Percentiles rank a stretch among this genome's conserved stretches.
These are phyloP conservation scores for Aspergillus sp. DNA, from an alignment of 2,329 filamentous ascomycete species.

Conservation along the genomic window DNA sequence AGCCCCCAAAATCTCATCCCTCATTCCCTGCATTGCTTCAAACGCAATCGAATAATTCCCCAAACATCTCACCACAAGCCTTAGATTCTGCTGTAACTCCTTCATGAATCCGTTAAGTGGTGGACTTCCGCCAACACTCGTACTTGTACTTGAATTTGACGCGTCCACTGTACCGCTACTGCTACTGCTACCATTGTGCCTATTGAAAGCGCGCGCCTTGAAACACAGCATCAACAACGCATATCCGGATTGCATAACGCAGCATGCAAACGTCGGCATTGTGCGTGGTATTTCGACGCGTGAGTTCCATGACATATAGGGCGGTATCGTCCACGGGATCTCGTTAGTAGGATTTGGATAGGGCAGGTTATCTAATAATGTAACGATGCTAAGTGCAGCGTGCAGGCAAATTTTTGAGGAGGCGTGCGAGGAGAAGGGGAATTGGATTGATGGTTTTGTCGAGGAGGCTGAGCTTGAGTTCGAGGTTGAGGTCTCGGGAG, in stretches of 20 bases:
- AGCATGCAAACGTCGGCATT: conserved; percentile 23
- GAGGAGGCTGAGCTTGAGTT: conserved; percentile 9
- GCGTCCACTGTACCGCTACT: neutral
- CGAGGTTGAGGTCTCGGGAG: conserved; percentile 11
- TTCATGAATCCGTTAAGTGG: conserved; percentile 11
- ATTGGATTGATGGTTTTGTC: conserved; percentile 1
- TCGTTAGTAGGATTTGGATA: conserved; percentile 13
- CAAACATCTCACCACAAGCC: conserved; percentile 11
- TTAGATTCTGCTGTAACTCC: conserved; percentile 15
- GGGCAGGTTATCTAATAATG: conserved; percentile 18
- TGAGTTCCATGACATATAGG: conserved; percentile 1
- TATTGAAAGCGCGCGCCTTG: conserved; percentile 8
- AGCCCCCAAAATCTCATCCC: conserved; percentile 8
- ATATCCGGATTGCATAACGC: conserved; percentile 19
- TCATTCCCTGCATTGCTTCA: conserved; percentile 16
- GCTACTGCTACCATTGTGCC: neutral
- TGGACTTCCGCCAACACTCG: neutral
- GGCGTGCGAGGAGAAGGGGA: conserved; percentile 18
- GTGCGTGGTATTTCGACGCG: conserved; percentile 15
- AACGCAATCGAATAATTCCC: conserved; percentile 17
- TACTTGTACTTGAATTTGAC: neutral
- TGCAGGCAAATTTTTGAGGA: conserved; percentile 22
- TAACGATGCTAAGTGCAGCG: conserved; percentile 21
- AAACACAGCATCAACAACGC: conserved; percentile 22
- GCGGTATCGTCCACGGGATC: conserved; percentile 2